A percentile compares a stretch with the other conserved stretches of the same genome.
These are phyloP conservation scores for Beauveria brongniartii DNA, from an alignment of 2,329 filamentous ascomycete genomes.

Conservation along the genomic window DNA sequence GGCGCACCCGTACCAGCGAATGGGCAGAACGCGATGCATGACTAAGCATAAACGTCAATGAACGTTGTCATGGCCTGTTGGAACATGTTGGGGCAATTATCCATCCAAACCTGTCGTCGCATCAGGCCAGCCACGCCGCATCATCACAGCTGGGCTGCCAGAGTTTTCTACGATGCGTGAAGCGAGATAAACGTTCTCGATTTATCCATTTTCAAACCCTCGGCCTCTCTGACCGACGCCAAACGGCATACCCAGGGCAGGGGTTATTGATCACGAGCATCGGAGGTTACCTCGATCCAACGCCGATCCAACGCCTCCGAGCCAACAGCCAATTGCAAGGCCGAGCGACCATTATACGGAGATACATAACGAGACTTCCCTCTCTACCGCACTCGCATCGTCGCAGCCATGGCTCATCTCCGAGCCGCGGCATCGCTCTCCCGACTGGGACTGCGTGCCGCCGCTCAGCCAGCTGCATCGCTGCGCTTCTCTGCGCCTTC, in stretches of 20 bases:
- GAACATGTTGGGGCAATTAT: not conserved
- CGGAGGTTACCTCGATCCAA: not conserved
- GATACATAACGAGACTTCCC: not conserved
- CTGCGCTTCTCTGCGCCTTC: not conserved
- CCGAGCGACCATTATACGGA: not conserved
- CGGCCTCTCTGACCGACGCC: not conserved
- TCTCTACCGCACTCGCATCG: not conserved
- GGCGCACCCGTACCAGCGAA: not conserved
- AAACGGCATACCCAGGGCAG: not conserved
- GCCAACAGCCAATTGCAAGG: not conserved
- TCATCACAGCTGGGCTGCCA: not conserved
- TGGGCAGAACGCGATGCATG: not conserved
- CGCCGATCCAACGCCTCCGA: not conserved
- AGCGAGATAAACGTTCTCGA: not conserved
- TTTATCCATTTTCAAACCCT: not conserved
- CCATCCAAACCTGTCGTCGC: not conserved
- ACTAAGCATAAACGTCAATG: slow-evolving; percentile 5
- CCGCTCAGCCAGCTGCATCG: not conserved
- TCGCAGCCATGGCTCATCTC: slow-evolving; percentile 5
- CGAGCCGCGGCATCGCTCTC: slow-evolving; percentile 3
- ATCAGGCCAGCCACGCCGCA: slow-evolving; percentile 2
- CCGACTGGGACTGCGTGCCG: slow-evolving; percentile 9
- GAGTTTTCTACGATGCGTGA: not conserved
- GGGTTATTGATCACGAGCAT: not conserved
- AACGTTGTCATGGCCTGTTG: slow-evolving; percentile 3